Evolutionary conservation across 805 yeast genomes (phyloP), one percentile per base, ranked within the genome.

Genomic region (Candida sonorensis): DNA sequence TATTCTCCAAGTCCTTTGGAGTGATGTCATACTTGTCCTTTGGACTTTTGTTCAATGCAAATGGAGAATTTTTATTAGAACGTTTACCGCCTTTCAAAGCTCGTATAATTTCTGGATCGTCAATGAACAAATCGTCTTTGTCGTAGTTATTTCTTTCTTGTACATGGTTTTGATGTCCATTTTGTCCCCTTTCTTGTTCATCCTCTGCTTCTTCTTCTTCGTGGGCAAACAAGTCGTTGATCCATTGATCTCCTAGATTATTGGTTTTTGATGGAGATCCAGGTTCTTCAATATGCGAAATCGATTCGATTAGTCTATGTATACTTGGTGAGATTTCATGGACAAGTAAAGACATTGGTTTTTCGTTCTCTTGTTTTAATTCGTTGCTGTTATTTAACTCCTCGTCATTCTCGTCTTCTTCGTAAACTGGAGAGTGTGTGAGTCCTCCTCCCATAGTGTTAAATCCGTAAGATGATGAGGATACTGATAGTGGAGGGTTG

Each of bases 251-350:
- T 3, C 30, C 24, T 4, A 20, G 15, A 6, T 20, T 22, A 7
- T 39, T n/a, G n/a, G n/a, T 35, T 26, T 48, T 50, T 13, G 46
- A 36, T 11, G 59, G 57, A 5, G 59, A 53, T 2, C 48, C 51
- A 7, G 50, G 45, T 24, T 51, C 36, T 27, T 45, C 50, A 13
- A 35, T 31, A 25, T 46, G 40, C 14, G 52, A 38, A 23, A 55
- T 51, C n/a, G 60, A 53, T 22, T 55, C 58, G n/a, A 55, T 50
- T 4, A 55, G 44, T 18, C 53, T 42, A 36, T 53, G 57, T 19
- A 55, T 48, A 26, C 55, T 51, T 8, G 62, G 62, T 3, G 62
- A 55, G 16, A 55, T 50, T 11, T 53, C 57, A 17, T 53, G 47
- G 10, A 44, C 52, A 23, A 47, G 29, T 18, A 53, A 33, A 4